Evolutionary conservation across 2,329 filamentous ascomycete species (phyloP).

Genomic region (Colletotrichum graminicola): DNA sequence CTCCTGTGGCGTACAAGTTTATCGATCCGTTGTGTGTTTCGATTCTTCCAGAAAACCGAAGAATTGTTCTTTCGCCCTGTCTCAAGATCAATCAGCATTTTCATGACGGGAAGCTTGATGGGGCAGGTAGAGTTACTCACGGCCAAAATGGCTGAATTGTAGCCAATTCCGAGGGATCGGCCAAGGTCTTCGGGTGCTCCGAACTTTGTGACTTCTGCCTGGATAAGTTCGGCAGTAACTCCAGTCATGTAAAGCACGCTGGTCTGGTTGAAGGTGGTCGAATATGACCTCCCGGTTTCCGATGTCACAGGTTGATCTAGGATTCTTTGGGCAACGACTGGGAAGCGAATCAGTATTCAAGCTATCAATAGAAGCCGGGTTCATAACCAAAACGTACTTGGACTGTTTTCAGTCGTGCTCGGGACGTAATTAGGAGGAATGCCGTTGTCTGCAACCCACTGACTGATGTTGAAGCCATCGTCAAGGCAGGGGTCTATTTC

Average conservation of each 20-base stretch:
- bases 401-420: background rate
- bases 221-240: background rate
- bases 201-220: background rate
- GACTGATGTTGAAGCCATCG: background rate
- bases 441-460: slow-evolving; percentile 4
- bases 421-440: slow-evolving; percentile 13
- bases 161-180: slow-evolving; percentile 1
- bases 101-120: no score
- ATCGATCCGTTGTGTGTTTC: slow-evolving; percentile 28
- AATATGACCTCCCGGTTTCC: background rate
- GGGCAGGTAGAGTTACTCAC: background rate
- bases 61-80: slow-evolving; percentile 4
- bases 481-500: background rate
- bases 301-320: background rate
- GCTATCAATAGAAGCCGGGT: no score
- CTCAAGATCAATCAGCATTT: background rate
- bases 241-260: slow-evolving; percentile 25
- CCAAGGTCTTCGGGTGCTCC: slow-evolving; percentile 12
- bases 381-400: background rate
- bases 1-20: slow-evolving; percentile 10
- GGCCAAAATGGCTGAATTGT: slow-evolving; percentile 18
- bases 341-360: background rate
- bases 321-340: slow-evolving; percentile 24
- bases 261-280: slow-evolving; percentile 9
- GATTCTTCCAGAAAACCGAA: slow-evolving; percentile 9